phyloP scores from a whole-genome alignment of 495 filamentous ascomycete species.

The Oidiodendron maius region DNA sequence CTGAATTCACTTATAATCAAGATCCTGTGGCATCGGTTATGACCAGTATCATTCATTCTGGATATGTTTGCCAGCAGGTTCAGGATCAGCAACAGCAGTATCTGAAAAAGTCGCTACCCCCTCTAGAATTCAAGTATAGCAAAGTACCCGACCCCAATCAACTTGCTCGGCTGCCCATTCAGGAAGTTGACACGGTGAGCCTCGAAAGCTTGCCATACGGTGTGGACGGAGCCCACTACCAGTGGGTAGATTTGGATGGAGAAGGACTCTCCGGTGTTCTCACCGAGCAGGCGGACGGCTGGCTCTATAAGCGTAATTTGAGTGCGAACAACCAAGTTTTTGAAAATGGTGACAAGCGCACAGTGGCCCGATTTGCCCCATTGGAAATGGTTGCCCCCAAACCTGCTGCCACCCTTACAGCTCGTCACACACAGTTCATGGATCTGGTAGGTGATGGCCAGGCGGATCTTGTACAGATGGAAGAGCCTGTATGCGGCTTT shows the following conservation, averaged over 20 bases:
- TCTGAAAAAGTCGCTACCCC: constrained; percentile 3
- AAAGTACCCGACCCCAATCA: neutral
- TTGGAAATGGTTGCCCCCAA: neutral
- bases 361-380: neutral
- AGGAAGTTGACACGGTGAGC: neutral
- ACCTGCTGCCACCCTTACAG: neutral
- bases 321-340: neutral
- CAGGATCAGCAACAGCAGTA: neutral
- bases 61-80: too few relatives aligned
- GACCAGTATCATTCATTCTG: neutral
- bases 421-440: neutral
- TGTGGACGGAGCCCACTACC: neutral
- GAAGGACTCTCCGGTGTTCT: constrained; percentile 26
- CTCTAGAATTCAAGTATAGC: constrained; percentile 12
- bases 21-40: neutral
- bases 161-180: neutral
- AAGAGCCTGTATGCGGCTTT: neutral
- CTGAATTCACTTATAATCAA: constrained; percentile 13
- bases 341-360: neutral
- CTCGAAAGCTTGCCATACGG: constrained; percentile 10
- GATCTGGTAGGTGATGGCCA: neutral
- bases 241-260: constrained; percentile 30
- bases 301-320: constrained; percentile 12
- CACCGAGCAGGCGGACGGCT: neutral
- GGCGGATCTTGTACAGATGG: neutral